These are phyloP conservation scores for Wickerhamomyces strasburgensis DNA, from an alignment of 805 yeast genomes.

Conservation along the genomic window DNA sequence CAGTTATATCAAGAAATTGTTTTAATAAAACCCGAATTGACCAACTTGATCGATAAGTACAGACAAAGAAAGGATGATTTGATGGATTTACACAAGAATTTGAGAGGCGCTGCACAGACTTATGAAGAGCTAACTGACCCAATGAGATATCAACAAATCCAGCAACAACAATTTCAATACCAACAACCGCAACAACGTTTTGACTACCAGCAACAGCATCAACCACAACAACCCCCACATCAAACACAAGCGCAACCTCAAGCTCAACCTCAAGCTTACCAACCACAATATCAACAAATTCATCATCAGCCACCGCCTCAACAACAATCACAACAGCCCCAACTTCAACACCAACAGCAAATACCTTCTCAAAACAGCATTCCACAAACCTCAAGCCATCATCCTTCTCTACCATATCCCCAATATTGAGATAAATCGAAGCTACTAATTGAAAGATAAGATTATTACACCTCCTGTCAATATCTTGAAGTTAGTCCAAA, in stretches of 20 bases:
- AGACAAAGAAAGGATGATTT: slow-evolving; percentile 75
- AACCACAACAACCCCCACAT: slow-evolving; percentile 21
- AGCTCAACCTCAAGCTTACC: slow-evolving; percentile 1
- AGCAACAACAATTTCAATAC: slow-evolving; percentile 6
- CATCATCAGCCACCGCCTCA: slow-evolving; percentile 37
- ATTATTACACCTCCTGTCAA: too few species aligned
- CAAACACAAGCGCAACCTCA: slow-evolving; percentile 36
- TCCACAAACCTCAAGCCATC: slow-evolving; percentile 4
- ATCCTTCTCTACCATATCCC: slow-evolving; percentile 9
- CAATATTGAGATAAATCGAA: slow-evolving; percentile 3
- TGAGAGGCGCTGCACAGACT: slow-evolving; percentile 59
- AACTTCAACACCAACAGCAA: slow-evolving; percentile 3
- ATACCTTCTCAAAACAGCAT: slow-evolving; percentile 1
- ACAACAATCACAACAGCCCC: slow-evolving; percentile 18
- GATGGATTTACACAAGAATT: slow-evolving; percentile 61
- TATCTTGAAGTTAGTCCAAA: too few species aligned
- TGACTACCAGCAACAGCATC: slow-evolving; percentile 3
- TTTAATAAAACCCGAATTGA: slow-evolving; percentile 69
- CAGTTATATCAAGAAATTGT: slow-evolving; percentile 65
- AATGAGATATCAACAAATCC: slow-evolving; percentile 19
- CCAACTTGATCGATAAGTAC: slow-evolving; percentile 72
- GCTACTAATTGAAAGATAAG: too few species aligned
- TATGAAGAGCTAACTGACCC: slow-evolving; percentile 69
- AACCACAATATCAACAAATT: slow-evolving; percentile 26
- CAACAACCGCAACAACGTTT: slow-evolving; percentile 4